These are phyloP conservation scores for Dactylellina sp. DNA, from an alignment of 2,329 filamentous ascomycete genomes.

Conservation along the genomic window DNA sequence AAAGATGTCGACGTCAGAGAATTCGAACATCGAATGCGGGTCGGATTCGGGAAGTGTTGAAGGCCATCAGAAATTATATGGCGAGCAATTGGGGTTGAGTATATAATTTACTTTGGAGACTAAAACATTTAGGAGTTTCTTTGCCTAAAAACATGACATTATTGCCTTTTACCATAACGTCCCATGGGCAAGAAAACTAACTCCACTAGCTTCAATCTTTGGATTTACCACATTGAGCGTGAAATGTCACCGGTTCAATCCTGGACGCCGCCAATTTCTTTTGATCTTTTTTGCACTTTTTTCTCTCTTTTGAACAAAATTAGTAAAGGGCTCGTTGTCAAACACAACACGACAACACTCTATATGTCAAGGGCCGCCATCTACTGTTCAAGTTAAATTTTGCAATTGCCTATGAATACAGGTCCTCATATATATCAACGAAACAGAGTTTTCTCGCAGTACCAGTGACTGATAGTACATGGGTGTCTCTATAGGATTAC, in stretches of 20 bases:
- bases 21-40: slow-evolving; percentile 1
- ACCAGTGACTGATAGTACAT: not conserved
- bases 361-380: not conserved
- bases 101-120: slow-evolving; percentile 17
- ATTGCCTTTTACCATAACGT: slow-evolving; percentile 58
- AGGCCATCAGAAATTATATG: slow-evolving; percentile 23
- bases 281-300: slow-evolving; percentile 42
- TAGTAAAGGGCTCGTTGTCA: too few species aligned
- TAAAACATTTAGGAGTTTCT: slow-evolving; percentile 46
- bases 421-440: slow-evolving; percentile 9
- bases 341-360: slow-evolving; percentile 17
- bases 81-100: not conserved
- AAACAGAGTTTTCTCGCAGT: slow-evolving; percentile 4
- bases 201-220: slow-evolving; percentile 58
- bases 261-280: slow-evolving; percentile 49
- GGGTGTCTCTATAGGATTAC: too few species aligned
- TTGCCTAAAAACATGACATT: slow-evolving; percentile 58
- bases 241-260: slow-evolving; percentile 56
- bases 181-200: slow-evolving; percentile 57
- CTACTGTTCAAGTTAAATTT: not conserved
- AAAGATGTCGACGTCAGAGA: slow-evolving; percentile 27
- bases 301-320: slow-evolving; percentile 19
- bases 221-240: slow-evolving; percentile 31
- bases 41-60: slow-evolving; percentile 32
- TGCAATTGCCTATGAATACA: slow-evolving; percentile 19